Evolutionary conservation across 1,284 basidiomycete species (phyloP).

Genomic region (Uromyces viciae-fabae): DNA sequence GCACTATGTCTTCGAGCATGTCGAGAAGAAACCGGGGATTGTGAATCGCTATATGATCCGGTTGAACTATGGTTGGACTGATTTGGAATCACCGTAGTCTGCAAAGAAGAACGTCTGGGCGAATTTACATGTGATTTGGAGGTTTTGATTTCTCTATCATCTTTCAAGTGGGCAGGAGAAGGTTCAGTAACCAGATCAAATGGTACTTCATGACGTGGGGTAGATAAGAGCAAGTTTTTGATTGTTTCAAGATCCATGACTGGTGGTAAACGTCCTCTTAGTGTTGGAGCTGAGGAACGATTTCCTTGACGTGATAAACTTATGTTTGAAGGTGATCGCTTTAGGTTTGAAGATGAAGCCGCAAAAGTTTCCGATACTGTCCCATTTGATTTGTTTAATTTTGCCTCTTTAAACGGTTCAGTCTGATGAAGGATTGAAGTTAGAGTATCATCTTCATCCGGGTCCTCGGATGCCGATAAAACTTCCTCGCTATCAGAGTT

Average conservation of each 20-base stretch:
- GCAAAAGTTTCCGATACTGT: background rate
- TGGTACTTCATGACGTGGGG: background rate
- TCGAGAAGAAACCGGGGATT: background rate
- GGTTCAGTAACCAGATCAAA: background rate
- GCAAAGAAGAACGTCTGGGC: background rate
- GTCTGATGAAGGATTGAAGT: background rate
- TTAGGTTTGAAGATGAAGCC: background rate
- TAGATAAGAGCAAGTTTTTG: constrained; percentile 3
- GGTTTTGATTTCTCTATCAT: background rate
- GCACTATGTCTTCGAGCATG: background rate
- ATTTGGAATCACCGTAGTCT: background rate
- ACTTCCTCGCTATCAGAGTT: constrained; percentile 18
- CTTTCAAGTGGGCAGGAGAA: background rate
- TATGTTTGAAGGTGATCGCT: background rate
- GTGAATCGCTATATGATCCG: background rate
- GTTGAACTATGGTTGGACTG: background rate
- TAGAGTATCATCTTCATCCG: background rate
- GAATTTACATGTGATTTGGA: background rate
- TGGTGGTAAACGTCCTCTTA: constrained; percentile 8
- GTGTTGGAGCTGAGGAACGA: background rate
- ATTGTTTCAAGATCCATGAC: constrained; percentile 26
- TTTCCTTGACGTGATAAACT: background rate
- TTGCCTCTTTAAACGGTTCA: too few relatives aligned
- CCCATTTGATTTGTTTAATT: background rate
- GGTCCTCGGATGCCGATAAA: constrained; percentile 10